Evolutionary conservation across 2,329 filamentous ascomycete species (phyloP).

Genomic region (Aspergillus unguis): DNA sequence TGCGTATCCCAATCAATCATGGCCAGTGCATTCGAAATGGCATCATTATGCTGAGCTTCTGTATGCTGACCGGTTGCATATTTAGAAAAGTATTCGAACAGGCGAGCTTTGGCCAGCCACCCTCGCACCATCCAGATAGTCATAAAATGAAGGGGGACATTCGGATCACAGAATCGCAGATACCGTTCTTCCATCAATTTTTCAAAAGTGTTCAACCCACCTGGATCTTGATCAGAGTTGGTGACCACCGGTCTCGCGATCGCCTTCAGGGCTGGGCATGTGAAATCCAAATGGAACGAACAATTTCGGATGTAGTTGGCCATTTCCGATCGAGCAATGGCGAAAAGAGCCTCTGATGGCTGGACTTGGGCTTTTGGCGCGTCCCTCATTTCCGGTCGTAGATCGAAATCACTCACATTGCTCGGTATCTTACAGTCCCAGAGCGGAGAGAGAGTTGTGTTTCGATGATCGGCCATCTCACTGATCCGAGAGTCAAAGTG

Average conservation of each 20-base stretch:
- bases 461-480: constrained; percentile 58
- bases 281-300: constrained; percentile 47
- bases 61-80: constrained; percentile 23
- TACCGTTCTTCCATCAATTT: constrained; percentile 47
- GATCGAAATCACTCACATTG: constrained; percentile 44
- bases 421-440: constrained; percentile 45
- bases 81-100: constrained; percentile 49
- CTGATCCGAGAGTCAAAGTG: constrained; percentile 66
- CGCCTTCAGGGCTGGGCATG: constrained; percentile 39
- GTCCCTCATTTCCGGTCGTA: constrained; percentile 39
- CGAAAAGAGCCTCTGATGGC: constrained; percentile 44
- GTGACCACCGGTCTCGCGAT: constrained; percentile 14
- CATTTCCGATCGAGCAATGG: constrained; percentile 44
- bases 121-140: constrained; percentile 46
- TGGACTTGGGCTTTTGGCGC: constrained; percentile 27
- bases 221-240: constrained; percentile 14
- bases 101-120: constrained; percentile 48
- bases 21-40: constrained; percentile 28
- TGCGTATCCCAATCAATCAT: constrained; percentile 50
- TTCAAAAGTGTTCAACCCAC: constrained; percentile 37
- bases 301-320: constrained; percentile 40
- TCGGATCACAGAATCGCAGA: constrained; percentile 40
- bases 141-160: constrained; percentile 48
- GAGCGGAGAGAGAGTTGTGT: constrained; percentile 35
- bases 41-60: constrained; percentile 29